Base-by-base conservation (phyloP, 768 basidiomycete species). In the Candolleomyces efflorescens region DNA sequence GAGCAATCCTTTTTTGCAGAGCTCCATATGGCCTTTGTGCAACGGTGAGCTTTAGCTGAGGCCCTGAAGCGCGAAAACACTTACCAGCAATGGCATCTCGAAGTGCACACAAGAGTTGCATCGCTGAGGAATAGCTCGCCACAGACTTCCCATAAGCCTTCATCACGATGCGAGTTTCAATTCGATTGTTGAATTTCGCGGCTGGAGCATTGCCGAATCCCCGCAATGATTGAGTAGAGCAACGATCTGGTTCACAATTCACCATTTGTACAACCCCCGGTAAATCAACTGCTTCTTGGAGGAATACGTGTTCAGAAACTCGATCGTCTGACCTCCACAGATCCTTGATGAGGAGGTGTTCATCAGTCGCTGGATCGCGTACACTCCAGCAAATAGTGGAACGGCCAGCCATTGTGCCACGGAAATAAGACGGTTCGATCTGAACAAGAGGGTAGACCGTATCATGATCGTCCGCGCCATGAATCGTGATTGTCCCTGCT, bases 41-140 rank as follows among this genome's bases (percentile, higher is more conserved):
- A 5, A 32, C 2, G 32, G 32, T 32, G 32, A 32, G 32, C 32
- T 32, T 32, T 11, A 7, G 5, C 11, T 32, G 32, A 1, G 32
- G 7, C 6, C 11, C 32, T 5, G 1, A 11, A 11, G 11, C 32
- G 32, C 32, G 11, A 32, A 32, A 11, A 13, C 46, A 53, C 59
- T 45, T 38, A 63, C 62, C 62, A n/a, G 46, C 53, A 20, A 60
- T 48, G 15, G 62, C 59, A 48, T 62, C 62, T 12, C 53, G 55
- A 22, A 62, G 44, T 10, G 53, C 62, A 10, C 54, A 11, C 3
- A 62, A 27, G 23, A 62, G 49, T 13, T 58, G 55, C 15, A 45
- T 15, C 37, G 36, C 44, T 2, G 37, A 48, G 7, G 18, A 22
- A 39, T 58, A 62, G 17, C 46, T 39, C 2, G 38, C n/a, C 13